Evolutionary conservation across 2,329 filamentous ascomycete species (phyloP), one percentile per base, ranked within the genome.

Genomic region (Huntiella omanensis): DNA sequence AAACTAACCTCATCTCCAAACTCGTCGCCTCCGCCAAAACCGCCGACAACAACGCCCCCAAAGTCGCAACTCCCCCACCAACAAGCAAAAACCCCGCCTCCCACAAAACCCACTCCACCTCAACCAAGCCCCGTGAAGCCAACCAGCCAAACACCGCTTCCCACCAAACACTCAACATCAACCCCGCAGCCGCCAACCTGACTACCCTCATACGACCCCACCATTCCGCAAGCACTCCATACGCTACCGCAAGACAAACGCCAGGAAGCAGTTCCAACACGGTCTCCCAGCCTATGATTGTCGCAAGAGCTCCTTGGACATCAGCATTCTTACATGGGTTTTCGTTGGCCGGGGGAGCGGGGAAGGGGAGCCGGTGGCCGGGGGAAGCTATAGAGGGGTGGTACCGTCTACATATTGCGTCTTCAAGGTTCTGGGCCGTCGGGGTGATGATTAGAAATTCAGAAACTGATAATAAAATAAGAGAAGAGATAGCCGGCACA

Each of bases 141-240:
- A 10, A 37, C 43, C 38, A 13, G 38, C 43, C 36, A 17, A 45
- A n/a, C 15, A 33, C 4, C n/a, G 38, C 10, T 12, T 45, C 17
- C 43, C 33, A 45, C 13, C 17, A 45, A n/a, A 19, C 6, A 12
- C 33, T 17, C 32, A 33, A 15, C 33, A 38, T 12, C 13, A 42
- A 17, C 12, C 45, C 45, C 12, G 15, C 4, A 16, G 37, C 15
- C 5, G 45, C 45, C 10, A 47, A 22, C 15, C 17, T 22, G 7
- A 47, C 5, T 6, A 43, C 40, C 16, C 28, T 33, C 33, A 15
- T 28, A 1, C 38, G 32, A 10, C 45, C 39, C 19, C 12, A 13
- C n/a, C 34, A 33, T 22, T 47, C 39, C 10, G 45, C 45, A 8
- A 47, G 17, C 1, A 42, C 17, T 12, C 45, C 45, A 13, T 47